Conservation (phyloP, 768 basidiomycete genomes). For the Lentinus brumalis region DNA sequence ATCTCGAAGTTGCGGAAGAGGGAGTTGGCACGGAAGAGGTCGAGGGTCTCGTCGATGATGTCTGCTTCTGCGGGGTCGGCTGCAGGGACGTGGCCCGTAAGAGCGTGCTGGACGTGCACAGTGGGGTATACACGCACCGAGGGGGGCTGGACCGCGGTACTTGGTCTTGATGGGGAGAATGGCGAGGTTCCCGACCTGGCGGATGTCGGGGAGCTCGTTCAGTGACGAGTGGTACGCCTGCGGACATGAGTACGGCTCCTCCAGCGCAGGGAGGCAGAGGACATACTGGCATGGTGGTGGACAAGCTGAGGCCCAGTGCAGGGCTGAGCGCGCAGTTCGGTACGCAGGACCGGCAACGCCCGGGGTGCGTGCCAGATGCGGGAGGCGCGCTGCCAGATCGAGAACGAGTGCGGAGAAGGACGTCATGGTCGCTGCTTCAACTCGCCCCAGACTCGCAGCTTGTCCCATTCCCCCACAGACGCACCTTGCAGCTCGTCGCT, state of each 20-base stretch:
- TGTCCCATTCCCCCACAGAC: not conserved
- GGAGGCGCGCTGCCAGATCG: constrained; percentile 3
- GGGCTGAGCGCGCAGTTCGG: constrained; percentile 6
- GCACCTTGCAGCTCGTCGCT: not conserved
- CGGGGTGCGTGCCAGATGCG: constrained; percentile 6
- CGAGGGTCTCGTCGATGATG: constrained; percentile 93
- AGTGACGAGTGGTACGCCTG: constrained; percentile 97
- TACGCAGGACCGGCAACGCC: constrained; percentile 8
- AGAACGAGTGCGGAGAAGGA: not conserved
- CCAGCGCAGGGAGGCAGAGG: not conserved
- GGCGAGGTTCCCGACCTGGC: constrained; percentile 87
- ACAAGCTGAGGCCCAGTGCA: not conserved
- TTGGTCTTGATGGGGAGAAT: constrained; percentile 90
- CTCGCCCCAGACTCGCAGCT: not conserved
- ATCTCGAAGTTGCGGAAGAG: constrained; percentile 99
- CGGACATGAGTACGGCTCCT: not conserved
- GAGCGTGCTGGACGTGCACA: not conserved
- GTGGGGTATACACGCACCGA: constrained; percentile 47
- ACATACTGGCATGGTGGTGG: constrained; percentile 29
- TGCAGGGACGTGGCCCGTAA: constrained; percentile 32
- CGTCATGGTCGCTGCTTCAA: constrained; percentile 1
- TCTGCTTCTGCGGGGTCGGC: constrained; percentile 81
- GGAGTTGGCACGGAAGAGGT: constrained; percentile 97
- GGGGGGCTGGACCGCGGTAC: constrained; percentile 89
- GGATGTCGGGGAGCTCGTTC: constrained; percentile 81